phyloP scores from a whole-genome alignment of 768 basidiomycete species.

The Pisolithus sp. region DNA sequence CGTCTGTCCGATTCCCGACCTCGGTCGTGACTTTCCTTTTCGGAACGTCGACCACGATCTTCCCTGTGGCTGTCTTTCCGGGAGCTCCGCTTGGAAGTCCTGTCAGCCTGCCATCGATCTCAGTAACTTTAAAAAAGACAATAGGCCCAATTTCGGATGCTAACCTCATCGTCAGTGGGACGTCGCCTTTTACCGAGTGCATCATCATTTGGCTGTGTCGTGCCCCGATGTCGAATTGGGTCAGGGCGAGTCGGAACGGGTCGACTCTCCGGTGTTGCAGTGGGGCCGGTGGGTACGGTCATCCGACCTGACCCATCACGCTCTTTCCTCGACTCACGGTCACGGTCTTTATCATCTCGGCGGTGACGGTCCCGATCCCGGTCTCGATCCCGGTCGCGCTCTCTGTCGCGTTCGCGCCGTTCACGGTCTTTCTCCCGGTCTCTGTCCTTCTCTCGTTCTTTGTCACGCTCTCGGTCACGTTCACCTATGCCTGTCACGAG shows the following conservation, averaged over 20 bases:
- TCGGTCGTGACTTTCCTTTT: conserved; percentile 66
- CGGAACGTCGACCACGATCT: conserved; percentile 60
- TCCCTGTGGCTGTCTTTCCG: conserved; percentile 75
- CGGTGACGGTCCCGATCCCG: conserved; percentile 43
- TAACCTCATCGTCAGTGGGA: conserved; percentile 66
- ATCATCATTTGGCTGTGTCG: conserved; percentile 47
- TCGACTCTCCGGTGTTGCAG: conserved; percentile 44
- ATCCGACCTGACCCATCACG: conserved; percentile 40
- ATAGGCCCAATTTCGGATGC: conserved; percentile 18
- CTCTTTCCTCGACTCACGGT: conserved; percentile 57
- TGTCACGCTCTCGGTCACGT: conserved; percentile 41
- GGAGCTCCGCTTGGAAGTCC: conserved; percentile 73
- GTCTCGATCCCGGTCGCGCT: conserved; percentile 45
- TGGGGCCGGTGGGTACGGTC: conserved; percentile 24
- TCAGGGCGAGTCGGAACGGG: conserved; percentile 56
- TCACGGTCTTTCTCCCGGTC: conserved; percentile 35
- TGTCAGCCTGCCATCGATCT: conserved; percentile 48
- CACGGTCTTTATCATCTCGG: conserved; percentile 58
- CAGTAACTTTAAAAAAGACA: conserved; percentile 4
- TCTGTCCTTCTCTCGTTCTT: conserved; percentile 31
- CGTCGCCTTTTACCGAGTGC: conserved; percentile 68
- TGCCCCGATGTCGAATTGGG: conserved; percentile 46
- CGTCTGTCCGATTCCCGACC: conserved; percentile 63
- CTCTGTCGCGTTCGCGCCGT: conserved; percentile 36
- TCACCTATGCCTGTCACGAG: conserved; percentile 41